phyloP scores from a whole-genome alignment of 768 basidiomycete species.

The Suillus americanus region DNA sequence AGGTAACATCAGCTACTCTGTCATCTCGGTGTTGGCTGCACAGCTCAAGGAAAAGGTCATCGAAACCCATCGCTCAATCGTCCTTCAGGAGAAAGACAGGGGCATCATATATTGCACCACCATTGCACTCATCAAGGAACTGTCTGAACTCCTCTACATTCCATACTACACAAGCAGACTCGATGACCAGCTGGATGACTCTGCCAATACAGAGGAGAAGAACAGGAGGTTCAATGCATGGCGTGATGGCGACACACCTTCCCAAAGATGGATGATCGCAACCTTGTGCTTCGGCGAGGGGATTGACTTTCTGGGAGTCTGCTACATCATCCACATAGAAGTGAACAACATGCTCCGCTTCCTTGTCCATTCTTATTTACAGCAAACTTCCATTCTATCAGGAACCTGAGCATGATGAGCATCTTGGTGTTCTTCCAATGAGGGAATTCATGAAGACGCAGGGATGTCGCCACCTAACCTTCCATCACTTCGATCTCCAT shows the following conservation, averaged over 20 bases:
- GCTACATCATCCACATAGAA: background rate
- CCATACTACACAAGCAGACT: slow-evolving; percentile 11
- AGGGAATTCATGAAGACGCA: background rate
- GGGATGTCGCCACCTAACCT: background rate
- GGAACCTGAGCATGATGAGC: background rate
- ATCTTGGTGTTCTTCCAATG: background rate
- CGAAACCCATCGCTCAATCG: background rate
- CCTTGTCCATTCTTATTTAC: slow-evolving; percentile 5
- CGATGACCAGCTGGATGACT: background rate
- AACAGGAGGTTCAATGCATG: background rate
- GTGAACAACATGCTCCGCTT: slow-evolving; percentile 7
- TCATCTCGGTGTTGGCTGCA: rapidly evolving
- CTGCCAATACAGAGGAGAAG: slow-evolving; percentile 8
- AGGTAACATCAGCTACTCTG: slow-evolving; percentile 5
- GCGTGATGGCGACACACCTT: background rate
- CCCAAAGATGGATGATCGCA: background rate
- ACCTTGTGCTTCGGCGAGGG: background rate
- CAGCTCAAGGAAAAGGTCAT: background rate
- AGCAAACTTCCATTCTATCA: background rate
- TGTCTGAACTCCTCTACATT: background rate
- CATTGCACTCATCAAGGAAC: background rate
- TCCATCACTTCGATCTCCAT: background rate
- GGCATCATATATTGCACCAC: slow-evolving; percentile 13
- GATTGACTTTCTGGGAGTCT: background rate
- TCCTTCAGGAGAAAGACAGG: background rate